These are phyloP conservation scores for Cyanodermella asteris DNA, from an alignment of 2,329 filamentous ascomycete species.

Conservation along the genomic window DNA sequence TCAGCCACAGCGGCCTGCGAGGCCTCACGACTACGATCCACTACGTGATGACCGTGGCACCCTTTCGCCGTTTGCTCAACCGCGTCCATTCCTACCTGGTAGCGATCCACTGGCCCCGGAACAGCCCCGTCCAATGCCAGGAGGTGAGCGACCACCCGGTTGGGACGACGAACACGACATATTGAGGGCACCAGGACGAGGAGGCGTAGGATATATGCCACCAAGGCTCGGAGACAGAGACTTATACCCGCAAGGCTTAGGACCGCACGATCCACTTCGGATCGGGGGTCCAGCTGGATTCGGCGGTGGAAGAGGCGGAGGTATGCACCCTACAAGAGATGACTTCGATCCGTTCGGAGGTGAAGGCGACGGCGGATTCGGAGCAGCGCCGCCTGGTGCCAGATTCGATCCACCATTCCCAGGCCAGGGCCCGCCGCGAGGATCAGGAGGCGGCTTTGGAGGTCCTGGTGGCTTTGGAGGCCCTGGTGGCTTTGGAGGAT, in stretches of 20 bases:
- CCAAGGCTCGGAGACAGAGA: conserved; percentile 66
- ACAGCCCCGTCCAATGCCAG: conserved; percentile 40
- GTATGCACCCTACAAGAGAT: conserved; percentile 93
- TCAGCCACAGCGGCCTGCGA: conserved; percentile 20
- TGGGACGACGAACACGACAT: conserved; percentile 90
- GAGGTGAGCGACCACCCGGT: conserved; percentile 56
- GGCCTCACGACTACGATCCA: conserved; percentile 21
- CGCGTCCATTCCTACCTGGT: conserved; percentile 47
- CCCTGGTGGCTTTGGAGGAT: conserved; percentile 25
- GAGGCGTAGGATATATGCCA: conserved; percentile 25
- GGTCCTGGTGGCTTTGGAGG: conserved; percentile 23
- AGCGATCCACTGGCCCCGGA: conserved; percentile 40
- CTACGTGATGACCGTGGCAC: conserved; percentile 26
- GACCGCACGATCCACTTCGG: conserved; percentile 62
- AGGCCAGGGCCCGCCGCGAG: conserved; percentile 31
- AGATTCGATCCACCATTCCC: conserved; percentile 76
- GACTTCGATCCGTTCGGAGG: conserved; percentile 68
- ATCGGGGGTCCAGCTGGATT: conserved; percentile 41
- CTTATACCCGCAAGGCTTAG: conserved; percentile 66
- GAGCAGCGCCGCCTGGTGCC: conserved; percentile 58
- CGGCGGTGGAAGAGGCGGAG: conserved; percentile 42
- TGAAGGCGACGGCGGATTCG: conserved; percentile 23
- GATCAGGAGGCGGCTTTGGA: conserved; percentile 22
- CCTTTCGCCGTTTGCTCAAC: conserved; percentile 40
- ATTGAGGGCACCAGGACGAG: conserved; percentile 39